phyloP scores from a whole-genome alignment of 2,329 filamentous ascomycete species.

The Xylariaceae sp. region DNA sequence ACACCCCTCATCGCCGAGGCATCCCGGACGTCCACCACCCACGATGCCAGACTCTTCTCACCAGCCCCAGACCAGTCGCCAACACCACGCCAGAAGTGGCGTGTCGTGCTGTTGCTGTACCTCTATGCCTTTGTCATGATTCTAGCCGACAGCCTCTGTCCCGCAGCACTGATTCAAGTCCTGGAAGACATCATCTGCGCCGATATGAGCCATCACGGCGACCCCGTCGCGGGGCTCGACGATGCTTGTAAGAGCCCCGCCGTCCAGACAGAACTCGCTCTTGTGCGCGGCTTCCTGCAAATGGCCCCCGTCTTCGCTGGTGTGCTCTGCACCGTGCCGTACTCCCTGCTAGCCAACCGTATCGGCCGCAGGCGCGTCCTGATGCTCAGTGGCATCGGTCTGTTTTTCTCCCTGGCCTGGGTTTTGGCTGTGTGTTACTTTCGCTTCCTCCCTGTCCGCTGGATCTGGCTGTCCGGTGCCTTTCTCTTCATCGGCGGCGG shows the following conservation, averaged over 20 bases:
- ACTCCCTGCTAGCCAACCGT: constrained; percentile 7
- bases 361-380: constrained; percentile 6
- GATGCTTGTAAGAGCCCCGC: neutral
- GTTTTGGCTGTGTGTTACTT: constrained; percentile 7
- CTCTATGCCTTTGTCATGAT: constrained; percentile 5
- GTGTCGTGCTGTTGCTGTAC: constrained; percentile 1
- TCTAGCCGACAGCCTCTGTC: constrained; percentile 5
- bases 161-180: constrained; percentile 4
- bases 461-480: constrained; percentile 1
- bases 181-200: constrained; percentile 5
- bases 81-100: constrained; percentile 14
- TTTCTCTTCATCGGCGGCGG: constrained; percentile 11
- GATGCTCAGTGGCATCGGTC: constrained; percentile 7
- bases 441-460: constrained; percentile 6
- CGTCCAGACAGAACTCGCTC: constrained; percentile 8
- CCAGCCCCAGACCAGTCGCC: too few species aligned
- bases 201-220: neutral
- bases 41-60: too few species aligned
- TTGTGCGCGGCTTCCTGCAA: constrained; percentile 5
- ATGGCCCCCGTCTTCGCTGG: constrained; percentile 6
- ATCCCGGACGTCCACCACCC: too few species aligned
- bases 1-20: too few species aligned
- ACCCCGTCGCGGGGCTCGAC: too few species aligned
- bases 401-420: neutral
- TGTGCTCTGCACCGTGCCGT: constrained; percentile 9